These are phyloP conservation scores for Nakazawaea laoshanensis DNA, from an alignment of 805 yeast species.

Conservation along the genomic window DNA sequence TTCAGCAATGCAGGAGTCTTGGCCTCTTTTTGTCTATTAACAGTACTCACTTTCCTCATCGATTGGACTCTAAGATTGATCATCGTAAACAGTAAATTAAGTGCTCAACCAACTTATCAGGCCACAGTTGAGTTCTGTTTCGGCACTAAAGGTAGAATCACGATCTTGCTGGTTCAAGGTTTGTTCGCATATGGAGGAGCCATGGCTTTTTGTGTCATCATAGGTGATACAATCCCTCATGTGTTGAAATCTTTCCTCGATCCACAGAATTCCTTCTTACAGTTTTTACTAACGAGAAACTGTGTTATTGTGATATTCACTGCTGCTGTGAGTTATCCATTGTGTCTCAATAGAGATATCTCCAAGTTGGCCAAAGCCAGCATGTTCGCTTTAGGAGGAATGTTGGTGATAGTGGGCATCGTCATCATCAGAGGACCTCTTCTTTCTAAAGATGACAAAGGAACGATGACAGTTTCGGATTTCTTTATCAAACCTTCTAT, in stretches of 20 bases:
- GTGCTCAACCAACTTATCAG: slow-evolving; percentile 74
- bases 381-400: slow-evolving; percentile 77
- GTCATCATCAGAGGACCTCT: slow-evolving; percentile 71
- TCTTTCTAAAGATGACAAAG: slow-evolving; percentile 37
- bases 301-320: slow-evolving; percentile 66
- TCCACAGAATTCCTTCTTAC: slow-evolving; percentile 30
- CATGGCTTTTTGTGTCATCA: slow-evolving; percentile 88
- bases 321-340: slow-evolving; percentile 68
- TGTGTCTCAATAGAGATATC: slow-evolving; percentile 73
- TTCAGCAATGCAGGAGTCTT: slow-evolving; percentile 70
- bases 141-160: slow-evolving; percentile 62
- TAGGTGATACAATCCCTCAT: slow-evolving; percentile 93
- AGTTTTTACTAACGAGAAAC: slow-evolving; percentile 56
- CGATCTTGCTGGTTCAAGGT: slow-evolving; percentile 70
- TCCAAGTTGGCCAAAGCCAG: slow-evolving; percentile 82
- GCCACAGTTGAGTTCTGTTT: slow-evolving; percentile 75
- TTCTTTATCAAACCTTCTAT: slow-evolving; percentile 54
- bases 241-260: slow-evolving; percentile 66
- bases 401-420: slow-evolving; percentile 68
- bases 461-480: slow-evolving; percentile 32
- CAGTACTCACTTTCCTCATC: slow-evolving; percentile 56
- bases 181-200: slow-evolving; percentile 92
- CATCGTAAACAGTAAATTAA: slow-evolving; percentile 71
- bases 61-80: slow-evolving; percentile 85
- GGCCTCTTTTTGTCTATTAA: slow-evolving; percentile 60